phyloP scores from a whole-genome alignment of 1,284 basidiomycete species.

The Psilocybe mexicana region DNA sequence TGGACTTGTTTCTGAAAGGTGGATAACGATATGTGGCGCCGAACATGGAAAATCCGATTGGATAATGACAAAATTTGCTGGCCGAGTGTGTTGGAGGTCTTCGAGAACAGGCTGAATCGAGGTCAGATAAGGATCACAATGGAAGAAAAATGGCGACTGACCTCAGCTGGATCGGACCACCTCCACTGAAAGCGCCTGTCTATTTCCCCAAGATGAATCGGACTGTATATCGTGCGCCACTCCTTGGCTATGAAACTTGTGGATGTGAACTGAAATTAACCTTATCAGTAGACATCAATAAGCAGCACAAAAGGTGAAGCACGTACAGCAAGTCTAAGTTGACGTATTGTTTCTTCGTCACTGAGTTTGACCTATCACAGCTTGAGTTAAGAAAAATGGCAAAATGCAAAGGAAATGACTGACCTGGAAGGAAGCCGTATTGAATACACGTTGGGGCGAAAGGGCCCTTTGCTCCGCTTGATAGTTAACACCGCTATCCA shows the following conservation, averaged over 20 bases:
- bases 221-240: slow-evolving; percentile 35
- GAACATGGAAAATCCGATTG: slow-evolving; percentile 45
- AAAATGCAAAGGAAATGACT: not conserved
- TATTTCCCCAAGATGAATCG: slow-evolving; percentile 29
- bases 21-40: slow-evolving; percentile 53
- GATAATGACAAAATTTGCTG: slow-evolving; percentile 36
- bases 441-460: not conserved
- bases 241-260: slow-evolving; percentile 36
- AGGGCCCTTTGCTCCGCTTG: not conserved
- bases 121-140: not conserved
- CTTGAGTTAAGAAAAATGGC: not conserved
- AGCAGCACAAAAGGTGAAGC: not conserved
- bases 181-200: slow-evolving; percentile 45
- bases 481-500: not conserved
- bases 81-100: slow-evolving; percentile 10
- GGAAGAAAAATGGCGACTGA: slow-evolving; percentile 20
- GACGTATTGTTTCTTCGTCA: slow-evolving; percentile 35
- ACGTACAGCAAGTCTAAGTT: slow-evolving; percentile 38
- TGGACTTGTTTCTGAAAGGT: slow-evolving; percentile 38
- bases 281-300: slow-evolving; percentile 8
- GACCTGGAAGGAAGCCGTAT: not conserved
- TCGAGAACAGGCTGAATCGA: slow-evolving; percentile 7
- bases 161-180: slow-evolving; percentile 52
- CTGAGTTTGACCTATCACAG: slow-evolving; percentile 31
- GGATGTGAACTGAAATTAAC: slow-evolving; percentile 36